Evolutionary conservation across 192 early-diverging fungal genomes (phyloP).

Genomic region (Lunasporangiospora selenospora): DNA sequence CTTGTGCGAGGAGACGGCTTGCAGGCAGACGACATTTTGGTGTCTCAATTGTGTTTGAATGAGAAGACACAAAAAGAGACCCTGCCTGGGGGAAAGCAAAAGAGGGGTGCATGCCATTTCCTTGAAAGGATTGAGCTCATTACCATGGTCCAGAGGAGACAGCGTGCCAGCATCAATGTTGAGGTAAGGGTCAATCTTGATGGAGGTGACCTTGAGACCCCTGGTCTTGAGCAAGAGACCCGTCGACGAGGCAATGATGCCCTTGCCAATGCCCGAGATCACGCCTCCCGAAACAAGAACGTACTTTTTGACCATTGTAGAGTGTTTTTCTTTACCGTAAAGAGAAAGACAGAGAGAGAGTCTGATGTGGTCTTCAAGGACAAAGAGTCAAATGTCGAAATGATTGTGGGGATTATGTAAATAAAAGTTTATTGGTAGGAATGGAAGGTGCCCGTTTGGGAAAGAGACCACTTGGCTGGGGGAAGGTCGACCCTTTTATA

Average conservation of each 20-base stretch:
- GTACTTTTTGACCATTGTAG: slow-evolving; percentile 74
- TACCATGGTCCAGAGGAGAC: slow-evolving; percentile 97
- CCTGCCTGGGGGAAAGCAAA: no score
- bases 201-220: slow-evolving; percentile 93
- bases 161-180: slow-evolving; percentile 99
- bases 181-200: slow-evolving; percentile 99
- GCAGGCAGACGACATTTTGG: no score
- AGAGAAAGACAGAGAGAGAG: neutral
- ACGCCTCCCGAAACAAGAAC: slow-evolving; percentile 98
- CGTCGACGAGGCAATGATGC: slow-evolving; percentile 98
- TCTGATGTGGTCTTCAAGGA: neutral
- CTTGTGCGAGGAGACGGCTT: no score
- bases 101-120: neutral
- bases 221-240: slow-evolving; percentile 94
- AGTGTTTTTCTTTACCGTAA: neutral
- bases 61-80: no score
- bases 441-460: slow-evolving; percentile 39
- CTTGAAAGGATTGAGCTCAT: slow-evolving; percentile 6
- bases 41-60: no score
- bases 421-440: slow-evolving; percentile 19
- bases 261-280: slow-evolving; percentile 99
- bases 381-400: neutral
- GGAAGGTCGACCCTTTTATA: slow-evolving; percentile 10
- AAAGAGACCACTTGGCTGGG: slow-evolving; percentile 6
- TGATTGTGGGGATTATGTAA: neutral